Conservation (phyloP, 1,284 basidiomycete genomes). For the Chalciporus sp. region DNA sequence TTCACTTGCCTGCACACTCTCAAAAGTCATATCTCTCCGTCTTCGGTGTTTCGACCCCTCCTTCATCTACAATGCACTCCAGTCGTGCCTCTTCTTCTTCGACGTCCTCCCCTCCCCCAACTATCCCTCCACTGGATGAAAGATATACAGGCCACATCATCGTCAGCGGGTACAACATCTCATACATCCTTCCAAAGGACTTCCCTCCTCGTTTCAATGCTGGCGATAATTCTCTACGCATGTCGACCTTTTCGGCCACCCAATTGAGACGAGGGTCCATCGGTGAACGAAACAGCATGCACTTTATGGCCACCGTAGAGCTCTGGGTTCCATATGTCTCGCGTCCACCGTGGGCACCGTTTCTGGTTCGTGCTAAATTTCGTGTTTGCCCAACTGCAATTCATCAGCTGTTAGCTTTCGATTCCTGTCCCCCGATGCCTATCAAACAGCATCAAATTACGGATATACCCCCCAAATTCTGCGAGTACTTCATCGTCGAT, state of each 20-base stretch:
- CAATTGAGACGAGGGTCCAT: conserved; percentile 54
- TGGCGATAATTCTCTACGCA: conserved; percentile 36
- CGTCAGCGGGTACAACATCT: conserved; percentile 74
- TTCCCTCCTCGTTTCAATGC: conserved; percentile 53
- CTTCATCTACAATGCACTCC: conserved; percentile 39
- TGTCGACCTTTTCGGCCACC: conserved; percentile 38
- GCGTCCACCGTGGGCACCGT: conserved; percentile 68
- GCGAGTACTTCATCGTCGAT: conserved; percentile 57
- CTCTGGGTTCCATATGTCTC: conserved; percentile 72
- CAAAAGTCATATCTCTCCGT: conserved; percentile 59
- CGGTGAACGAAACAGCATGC: conserved; percentile 55
- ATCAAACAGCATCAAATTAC: conserved; percentile 71
- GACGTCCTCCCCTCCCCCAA: conserved; percentile 29
- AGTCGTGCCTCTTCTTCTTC: conserved; percentile 37
- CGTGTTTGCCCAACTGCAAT: not conserved
- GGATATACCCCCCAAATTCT: conserved; percentile 62
- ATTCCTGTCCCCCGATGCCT: conserved; percentile 77
- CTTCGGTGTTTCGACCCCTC: conserved; percentile 45
- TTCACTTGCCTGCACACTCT: conserved; percentile 64
- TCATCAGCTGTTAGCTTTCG: conserved; percentile 51
- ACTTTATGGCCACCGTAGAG: conserved; percentile 79
- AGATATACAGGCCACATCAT: conserved; percentile 74
- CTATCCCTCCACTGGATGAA: conserved; percentile 50
- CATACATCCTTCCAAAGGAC: conserved; percentile 73
- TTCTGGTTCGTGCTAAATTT: conserved; percentile 51